Evolutionary conservation across 768 basidiomycete genomes (phyloP).

Genomic region (Tricholomella constricta): DNA sequence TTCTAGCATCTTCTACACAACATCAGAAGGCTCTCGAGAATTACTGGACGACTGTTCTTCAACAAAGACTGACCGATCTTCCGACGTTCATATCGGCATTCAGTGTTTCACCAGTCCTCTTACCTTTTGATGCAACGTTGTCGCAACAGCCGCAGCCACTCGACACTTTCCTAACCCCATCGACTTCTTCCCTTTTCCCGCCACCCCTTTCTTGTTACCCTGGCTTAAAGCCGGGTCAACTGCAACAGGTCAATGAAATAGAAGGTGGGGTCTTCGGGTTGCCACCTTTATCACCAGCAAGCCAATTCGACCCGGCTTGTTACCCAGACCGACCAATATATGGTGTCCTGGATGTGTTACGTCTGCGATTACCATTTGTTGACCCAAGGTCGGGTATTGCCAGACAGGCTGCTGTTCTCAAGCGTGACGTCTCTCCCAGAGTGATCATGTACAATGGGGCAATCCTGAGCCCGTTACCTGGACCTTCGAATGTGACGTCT

Average conservation of each 20-base stretch:
- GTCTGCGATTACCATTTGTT: slow-evolving; percentile 58
- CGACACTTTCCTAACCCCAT: slow-evolving; percentile 41
- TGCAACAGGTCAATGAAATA: slow-evolving; percentile 44
- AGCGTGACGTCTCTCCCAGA: slow-evolving; percentile 44
- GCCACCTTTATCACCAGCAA: slow-evolving; percentile 27
- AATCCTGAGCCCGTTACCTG: slow-evolving; percentile 49
- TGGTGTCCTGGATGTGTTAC: slow-evolving; percentile 58
- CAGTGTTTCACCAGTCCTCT: slow-evolving; percentile 45
- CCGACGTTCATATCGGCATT: slow-evolving; percentile 48
- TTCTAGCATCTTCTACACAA: slow-evolving; percentile 59
- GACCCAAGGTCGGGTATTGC: slow-evolving; percentile 44
- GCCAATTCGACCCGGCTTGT: slow-evolving; percentile 50
- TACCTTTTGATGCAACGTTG: slow-evolving; percentile 62
- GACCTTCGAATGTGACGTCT: slow-evolving; percentile 28
- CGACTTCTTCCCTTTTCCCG: slow-evolving; percentile 49
- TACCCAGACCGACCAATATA: slow-evolving; percentile 63
- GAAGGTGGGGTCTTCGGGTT: slow-evolving; percentile 58
- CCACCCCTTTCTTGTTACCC: slow-evolving; percentile 66
- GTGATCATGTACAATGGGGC: slow-evolving; percentile 54
- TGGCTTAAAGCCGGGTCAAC: slow-evolving; percentile 39
- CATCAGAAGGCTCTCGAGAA: slow-evolving; percentile 45
- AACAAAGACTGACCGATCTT: slow-evolving; percentile 45
- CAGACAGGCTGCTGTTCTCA: slow-evolving; percentile 53
- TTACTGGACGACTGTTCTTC: slow-evolving; percentile 58
- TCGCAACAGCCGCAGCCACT: slow-evolving; percentile 30